Evolutionary conservation across 106 monocot genomes (phyloP), one percentile per base, ranked within the genome.

Genomic region (Dendrobium huoshanense): DNA sequence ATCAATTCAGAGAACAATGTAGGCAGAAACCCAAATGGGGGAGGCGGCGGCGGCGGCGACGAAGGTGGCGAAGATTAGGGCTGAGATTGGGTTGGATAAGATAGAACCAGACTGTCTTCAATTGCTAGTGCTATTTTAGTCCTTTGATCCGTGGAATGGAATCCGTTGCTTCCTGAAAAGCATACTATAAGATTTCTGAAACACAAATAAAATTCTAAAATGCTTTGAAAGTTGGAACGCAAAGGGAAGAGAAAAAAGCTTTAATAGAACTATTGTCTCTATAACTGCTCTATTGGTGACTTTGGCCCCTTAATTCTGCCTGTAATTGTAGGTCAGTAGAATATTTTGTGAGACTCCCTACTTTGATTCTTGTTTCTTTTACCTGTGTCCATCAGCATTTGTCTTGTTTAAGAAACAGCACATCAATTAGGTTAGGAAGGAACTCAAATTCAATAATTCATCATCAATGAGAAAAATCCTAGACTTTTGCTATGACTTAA

Each of bases 1-100:
- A 4, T 9, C 19, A 73, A 43, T 51, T 49, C 43, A 25, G 83
- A 58, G 45, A 45, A 45, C 5, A 45, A 45, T 44, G 93, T 41
- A 0, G 87, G 87, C 33, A 92, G 58, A 85, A 85, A 89, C 42
- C 86, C 89, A 8, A 85, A 37, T 3, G 2, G 37, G 3, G 37
- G 77, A 20, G 92, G 88, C 7, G 92, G 95, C 19, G 84, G 88
- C 7, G 92, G 95, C 10, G 84, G 88, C 9, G 88, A 90, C 7
- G 90, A 83, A 31, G 88, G 90, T 5, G 88, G 90, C 4, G 90
- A 83, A 41, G 61, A 61, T n/a, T 58, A 13, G 16, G 77, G 77
- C 20, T 54, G 78, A 40, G 75, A 80, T 40, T 56, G 59, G 5
- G 48, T 55, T 29, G 91, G 94, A 65, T 82, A 88, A 2, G 74